These are phyloP conservation scores for Blastocystis sp. DNA, from an alignment of 352 stramenopile species.

Conservation along the genomic window DNA sequence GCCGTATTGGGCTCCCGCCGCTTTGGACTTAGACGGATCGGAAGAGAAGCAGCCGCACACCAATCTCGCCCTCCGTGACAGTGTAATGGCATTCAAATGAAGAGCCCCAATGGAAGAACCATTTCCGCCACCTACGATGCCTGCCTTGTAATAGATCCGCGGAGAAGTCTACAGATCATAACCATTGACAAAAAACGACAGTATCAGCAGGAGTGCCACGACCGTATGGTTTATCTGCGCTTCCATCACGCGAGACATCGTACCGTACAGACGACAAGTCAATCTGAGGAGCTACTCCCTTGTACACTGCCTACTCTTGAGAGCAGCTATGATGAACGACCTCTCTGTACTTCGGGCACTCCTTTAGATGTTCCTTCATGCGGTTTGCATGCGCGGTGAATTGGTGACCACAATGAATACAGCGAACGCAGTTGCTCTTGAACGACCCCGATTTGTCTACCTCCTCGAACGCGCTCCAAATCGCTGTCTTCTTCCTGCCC, in stretches of 20 bases:
- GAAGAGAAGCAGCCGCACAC: slow-evolving; percentile 56
- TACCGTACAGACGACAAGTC: slow-evolving; percentile 45
- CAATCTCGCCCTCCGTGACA: slow-evolving; percentile 2
- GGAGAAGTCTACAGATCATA: not conserved
- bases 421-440: slow-evolving; percentile 33
- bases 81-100: slow-evolving; percentile 37
- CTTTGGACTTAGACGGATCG: slow-evolving; percentile 36
- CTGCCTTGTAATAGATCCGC: slow-evolving; percentile 14
- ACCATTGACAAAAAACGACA: not conserved
- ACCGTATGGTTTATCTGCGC: not conserved
- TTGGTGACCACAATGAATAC: slow-evolving; percentile 41
- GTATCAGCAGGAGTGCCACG: not conserved
- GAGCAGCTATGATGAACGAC: not conserved
- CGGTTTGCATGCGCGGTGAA: slow-evolving; percentile 64
- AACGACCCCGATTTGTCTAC: slow-evolving; percentile 41
- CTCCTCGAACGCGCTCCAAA: slow-evolving; percentile 52
- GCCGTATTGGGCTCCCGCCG: slow-evolving; percentile 26
- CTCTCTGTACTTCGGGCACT: slow-evolving; percentile 50
- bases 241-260: not conserved
- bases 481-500: slow-evolving; percentile 44
- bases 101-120: slow-evolving; percentile 46
- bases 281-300: slow-evolving; percentile 26
- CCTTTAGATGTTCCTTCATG: slow-evolving; percentile 59
- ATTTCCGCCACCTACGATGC: slow-evolving; percentile 43
- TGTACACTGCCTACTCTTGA: slow-evolving; percentile 54